These are phyloP conservation scores for Sporothrix curviconia DNA, from an alignment of 2,329 filamentous ascomycete genomes.

Conservation along the genomic window DNA sequence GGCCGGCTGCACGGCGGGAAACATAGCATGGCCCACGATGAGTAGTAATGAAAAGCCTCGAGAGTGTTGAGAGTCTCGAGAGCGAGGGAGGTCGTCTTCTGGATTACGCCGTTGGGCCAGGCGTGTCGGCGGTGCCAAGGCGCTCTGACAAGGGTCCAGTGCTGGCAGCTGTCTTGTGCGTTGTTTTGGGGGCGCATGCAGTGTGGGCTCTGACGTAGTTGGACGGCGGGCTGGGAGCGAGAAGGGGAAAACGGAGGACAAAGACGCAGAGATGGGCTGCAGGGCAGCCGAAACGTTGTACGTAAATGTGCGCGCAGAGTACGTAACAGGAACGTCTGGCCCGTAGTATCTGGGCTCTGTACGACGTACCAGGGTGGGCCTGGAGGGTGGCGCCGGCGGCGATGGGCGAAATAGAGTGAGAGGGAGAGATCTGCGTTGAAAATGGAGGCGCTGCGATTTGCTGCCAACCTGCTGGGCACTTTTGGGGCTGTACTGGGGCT, in stretches of 20 bases:
- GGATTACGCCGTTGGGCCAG: neutral
- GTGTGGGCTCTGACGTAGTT: constrained; percentile 5
- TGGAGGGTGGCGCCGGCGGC: constrained; percentile 2
- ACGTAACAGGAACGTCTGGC: constrained; percentile 21
- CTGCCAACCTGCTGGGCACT: neutral
- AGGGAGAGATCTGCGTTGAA: neutral
- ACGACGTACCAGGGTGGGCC: too few species aligned
- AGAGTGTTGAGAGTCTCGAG: neutral
- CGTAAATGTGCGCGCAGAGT: constrained; percentile 27
- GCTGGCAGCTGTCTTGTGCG: too few species aligned
- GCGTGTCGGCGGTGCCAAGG: neutral
- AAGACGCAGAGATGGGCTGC: too few species aligned
- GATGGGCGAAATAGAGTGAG: too few species aligned
- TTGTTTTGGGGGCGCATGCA: too few species aligned
- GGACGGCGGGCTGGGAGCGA: too few species aligned
- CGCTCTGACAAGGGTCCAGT: neutral
- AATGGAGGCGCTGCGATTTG: constrained; percentile 8
- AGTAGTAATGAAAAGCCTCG: neutral
- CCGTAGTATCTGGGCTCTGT: too few species aligned
- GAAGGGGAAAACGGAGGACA: too few species aligned
- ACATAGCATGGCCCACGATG: constrained; percentile 4
- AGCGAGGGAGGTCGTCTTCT: too few species aligned
- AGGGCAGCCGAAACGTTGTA: constrained; percentile 19
- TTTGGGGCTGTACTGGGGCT: neutral
- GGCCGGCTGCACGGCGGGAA: constrained; percentile 10